Base-by-base conservation (phyloP, 2,329 filamentous ascomycete species). In the Penicillium oxalicum region DNA sequence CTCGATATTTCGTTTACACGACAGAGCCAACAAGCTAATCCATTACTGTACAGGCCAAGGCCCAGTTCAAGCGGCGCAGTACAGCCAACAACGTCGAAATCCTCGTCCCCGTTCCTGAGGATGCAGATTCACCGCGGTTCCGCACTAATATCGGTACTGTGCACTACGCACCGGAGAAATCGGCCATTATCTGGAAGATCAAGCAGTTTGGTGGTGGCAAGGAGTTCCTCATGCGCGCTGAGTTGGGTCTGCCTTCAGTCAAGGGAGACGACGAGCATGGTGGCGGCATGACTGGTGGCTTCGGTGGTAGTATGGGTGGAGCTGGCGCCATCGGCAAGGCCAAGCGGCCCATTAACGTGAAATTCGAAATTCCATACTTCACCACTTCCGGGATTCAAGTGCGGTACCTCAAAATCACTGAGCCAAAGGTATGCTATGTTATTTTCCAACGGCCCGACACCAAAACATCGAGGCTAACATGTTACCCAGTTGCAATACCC, bases 331-430 rank as follows among this genome's bases (percentile, higher is more conserved):
- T 72, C 18, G 84, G 83, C 50, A 97, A 97, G 75, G 88, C 88
- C 18, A 98, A 97, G 79, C 78, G 93, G 60, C 93, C 93, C 0
- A 98, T 98, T 64, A 91, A 91, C 70, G 93, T 98, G 75, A 98
- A 98, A 76, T 98, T 98, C 69, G 93, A 98, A 76, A 98, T 98
- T 66, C 93, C 93, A n/a, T 98, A 98, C 74, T 98, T 98, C 69
- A 98, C 93, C n/a, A 98, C 94, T 3, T 94, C 88, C 73, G 93
- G 93, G 56, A 98, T 98, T 60, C 94, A 98, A 72, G 93, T 98
- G 63, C 83, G 93, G 64, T 98, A 98, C 70, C 74, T 98, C 70
- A 98, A 98, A 80, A 98, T 98, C 65, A 97, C 95, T 56, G 93
- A 98, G 73, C 93, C 93, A 40, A 98, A 98, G 88, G 91, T 95